Conservation (phyloP, 495 filamentous ascomycete genomes). For the Usnea hakonensis region DNA sequence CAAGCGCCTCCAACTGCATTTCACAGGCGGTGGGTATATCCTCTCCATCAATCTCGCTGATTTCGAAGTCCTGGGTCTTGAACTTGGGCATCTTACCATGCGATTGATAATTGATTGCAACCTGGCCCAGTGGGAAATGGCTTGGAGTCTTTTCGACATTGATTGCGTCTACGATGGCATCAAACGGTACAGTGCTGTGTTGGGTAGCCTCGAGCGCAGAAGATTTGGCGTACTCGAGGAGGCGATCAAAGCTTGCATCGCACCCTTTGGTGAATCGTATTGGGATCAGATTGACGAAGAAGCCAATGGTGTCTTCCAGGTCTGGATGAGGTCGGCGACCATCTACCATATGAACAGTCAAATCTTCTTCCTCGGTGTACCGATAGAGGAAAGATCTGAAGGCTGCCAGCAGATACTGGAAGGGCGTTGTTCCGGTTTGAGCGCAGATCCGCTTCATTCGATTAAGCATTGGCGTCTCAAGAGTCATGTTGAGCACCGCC, state of each 20-base stretch:
- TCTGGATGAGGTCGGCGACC: conserved; percentile 29
- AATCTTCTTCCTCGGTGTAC: conserved; percentile 22
- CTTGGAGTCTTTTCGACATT: conserved; percentile 15
- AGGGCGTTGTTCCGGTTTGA: conserved; percentile 26
- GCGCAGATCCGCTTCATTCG: conserved; percentile 26
- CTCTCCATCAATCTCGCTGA: conserved; percentile 18
- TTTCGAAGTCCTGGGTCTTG: conserved; percentile 23
- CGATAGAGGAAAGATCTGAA: conserved; percentile 30
- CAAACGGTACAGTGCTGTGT: conserved; percentile 26
- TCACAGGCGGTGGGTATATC: conserved; percentile 25
- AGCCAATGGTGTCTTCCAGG: conserved; percentile 30
- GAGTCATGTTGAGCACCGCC: conserved; percentile 10
- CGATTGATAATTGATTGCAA: conserved; percentile 29
- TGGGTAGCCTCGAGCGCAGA: conserved; percentile 19
- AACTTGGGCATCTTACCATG: conserved; percentile 26
- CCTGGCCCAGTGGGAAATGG: conserved; percentile 28
- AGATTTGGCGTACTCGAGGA: conserved; percentile 24
- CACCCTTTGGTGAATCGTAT: conserved; percentile 30
- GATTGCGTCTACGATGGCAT: conserved; percentile 25
- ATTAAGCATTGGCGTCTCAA: conserved; percentile 16
- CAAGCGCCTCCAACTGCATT: conserved; percentile 25
- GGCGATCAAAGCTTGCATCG: conserved; percentile 28
- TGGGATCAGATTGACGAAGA: conserved; percentile 39
- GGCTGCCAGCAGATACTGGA: conserved; percentile 35
- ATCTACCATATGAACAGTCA: conserved; percentile 36